A percentile compares a stretch with the other conserved stretches of the same genome.
These are phyloP conservation scores for Russula sp. DNA, from an alignment of 768 basidiomycete genomes.

Conservation along the genomic window DNA sequence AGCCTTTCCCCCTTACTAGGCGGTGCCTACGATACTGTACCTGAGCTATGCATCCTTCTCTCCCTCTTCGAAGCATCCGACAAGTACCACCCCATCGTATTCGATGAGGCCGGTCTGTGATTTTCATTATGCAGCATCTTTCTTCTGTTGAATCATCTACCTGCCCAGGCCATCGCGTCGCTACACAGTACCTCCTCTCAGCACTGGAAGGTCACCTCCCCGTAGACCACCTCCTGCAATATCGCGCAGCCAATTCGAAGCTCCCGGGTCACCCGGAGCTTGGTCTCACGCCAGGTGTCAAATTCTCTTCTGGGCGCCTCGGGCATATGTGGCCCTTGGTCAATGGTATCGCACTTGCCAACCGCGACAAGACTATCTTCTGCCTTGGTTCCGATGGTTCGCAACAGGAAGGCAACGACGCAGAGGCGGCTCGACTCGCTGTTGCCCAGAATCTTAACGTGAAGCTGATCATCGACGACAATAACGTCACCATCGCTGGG, in stretches of 20 bases:
- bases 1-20: conserved; percentile 31
- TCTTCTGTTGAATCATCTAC: conserved; percentile 20
- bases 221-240: conserved; percentile 74
- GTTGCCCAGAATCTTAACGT: conserved; percentile 81
- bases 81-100: conserved; percentile 65
- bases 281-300: conserved; percentile 87
- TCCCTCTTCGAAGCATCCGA: conserved; percentile 65
- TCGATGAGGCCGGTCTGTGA: conserved; percentile 77
- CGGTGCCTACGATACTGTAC: conserved; percentile 63
- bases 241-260: conserved; percentile 81
- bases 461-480: conserved; percentile 86
- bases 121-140: background rate
- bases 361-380: conserved; percentile 74
- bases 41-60: conserved; percentile 78
- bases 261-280: conserved; percentile 89
- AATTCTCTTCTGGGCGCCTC: conserved; percentile 90
- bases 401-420: conserved; percentile 89
- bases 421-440: conserved; percentile 83
- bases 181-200: conserved; percentile 82
- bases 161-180: conserved; percentile 75
- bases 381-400: conserved; percentile 87
- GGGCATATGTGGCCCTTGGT: conserved; percentile 90
- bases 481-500: conserved; percentile 90
- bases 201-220: conserved; percentile 72
- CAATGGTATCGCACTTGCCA: conserved; percentile 80